Evolutionary conservation across 306 rosid species (phyloP).

Genomic region (Dryas alaskensis): DNA sequence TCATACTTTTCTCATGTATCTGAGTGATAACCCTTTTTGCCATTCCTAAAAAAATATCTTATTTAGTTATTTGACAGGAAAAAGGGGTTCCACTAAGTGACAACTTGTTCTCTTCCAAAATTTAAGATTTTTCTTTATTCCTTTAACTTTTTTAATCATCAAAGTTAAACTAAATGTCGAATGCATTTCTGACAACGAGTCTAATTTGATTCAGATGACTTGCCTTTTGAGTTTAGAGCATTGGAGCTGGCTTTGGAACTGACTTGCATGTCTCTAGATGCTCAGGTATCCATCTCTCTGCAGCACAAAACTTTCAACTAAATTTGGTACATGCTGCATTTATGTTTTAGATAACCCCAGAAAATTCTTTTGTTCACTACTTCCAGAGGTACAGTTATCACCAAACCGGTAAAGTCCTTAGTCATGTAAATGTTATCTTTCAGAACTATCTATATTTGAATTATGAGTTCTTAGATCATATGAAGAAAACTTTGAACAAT

Average conservation of each 20-base stretch:
- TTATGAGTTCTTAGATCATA: background rate
- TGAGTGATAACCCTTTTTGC: background rate
- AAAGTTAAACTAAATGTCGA: constrained; percentile 3
- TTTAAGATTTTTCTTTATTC: background rate
- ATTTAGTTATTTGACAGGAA: background rate
- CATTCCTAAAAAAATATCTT: background rate
- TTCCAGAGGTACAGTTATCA: background rate
- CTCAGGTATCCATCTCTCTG: constrained; percentile 57
- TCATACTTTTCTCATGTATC: background rate
- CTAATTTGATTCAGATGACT: constrained; percentile 67
- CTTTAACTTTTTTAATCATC: background rate
- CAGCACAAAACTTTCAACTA: background rate
- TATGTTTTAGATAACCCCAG: background rate
- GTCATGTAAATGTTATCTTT: background rate
- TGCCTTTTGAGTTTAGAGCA: constrained; percentile 91
- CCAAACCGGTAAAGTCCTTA: background rate
- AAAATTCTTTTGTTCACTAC: background rate
- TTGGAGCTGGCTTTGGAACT: constrained; percentile 89
- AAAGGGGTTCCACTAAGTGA: background rate
- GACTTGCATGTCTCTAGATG: constrained; percentile 83
- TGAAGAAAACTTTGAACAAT: constrained; percentile 8
- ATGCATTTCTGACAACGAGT: constrained; percentile 34
- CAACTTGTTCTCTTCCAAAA: constrained; percentile 3
- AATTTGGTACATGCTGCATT: constrained; percentile 1
- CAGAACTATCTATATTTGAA: background rate